Evolutionary conservation across 306 rosid species (phyloP).

Genomic region (Lathyrus oleraceus): DNA sequence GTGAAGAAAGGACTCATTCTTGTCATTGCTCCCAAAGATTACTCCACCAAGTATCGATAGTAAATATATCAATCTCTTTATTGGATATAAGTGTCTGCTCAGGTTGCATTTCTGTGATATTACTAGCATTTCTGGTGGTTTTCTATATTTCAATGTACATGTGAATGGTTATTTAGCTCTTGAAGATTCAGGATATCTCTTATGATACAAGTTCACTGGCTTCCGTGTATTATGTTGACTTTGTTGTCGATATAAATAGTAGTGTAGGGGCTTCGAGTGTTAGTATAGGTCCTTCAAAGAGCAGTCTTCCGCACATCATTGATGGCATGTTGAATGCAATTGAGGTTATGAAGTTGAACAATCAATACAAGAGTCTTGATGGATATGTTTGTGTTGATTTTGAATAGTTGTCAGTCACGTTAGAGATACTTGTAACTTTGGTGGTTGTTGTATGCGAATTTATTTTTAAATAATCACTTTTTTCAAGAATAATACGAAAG

Average conservation of each 20-base stretch:
- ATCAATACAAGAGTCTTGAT: constrained; percentile 46
- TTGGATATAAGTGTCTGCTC: constrained; percentile 62
- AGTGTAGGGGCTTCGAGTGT: constrained; percentile 44
- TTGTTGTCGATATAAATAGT: constrained; percentile 58
- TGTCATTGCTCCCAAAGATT: constrained; percentile 93
- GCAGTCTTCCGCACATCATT: constrained; percentile 46
- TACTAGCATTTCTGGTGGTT: constrained; percentile 69
- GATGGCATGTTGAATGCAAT: constrained; percentile 50
- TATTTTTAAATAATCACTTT: too few species aligned
- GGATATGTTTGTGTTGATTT: constrained; percentile 47
- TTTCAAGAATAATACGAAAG: too few species aligned
- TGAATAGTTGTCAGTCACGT: constrained; percentile 32
- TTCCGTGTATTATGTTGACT: constrained; percentile 69
- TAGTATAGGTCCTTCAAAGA: constrained; percentile 61
- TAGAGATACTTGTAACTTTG: constrained; percentile 38
- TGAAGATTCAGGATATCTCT: constrained; percentile 71
- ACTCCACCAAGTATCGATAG: constrained; percentile 96
- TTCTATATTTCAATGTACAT: constrained; percentile 78
- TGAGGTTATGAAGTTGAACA: constrained; percentile 50
- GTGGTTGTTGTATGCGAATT: constrained; percentile 46
- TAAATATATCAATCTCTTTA: neutral
- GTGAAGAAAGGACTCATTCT: constrained; percentile 90
- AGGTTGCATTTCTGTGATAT: constrained; percentile 90
- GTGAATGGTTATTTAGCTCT: constrained; percentile 65
- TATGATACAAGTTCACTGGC: constrained; percentile 48